Evolutionary conservation across 1,284 basidiomycete genomes (phyloP).

Genomic region (Boletellus dicymbophilus): DNA sequence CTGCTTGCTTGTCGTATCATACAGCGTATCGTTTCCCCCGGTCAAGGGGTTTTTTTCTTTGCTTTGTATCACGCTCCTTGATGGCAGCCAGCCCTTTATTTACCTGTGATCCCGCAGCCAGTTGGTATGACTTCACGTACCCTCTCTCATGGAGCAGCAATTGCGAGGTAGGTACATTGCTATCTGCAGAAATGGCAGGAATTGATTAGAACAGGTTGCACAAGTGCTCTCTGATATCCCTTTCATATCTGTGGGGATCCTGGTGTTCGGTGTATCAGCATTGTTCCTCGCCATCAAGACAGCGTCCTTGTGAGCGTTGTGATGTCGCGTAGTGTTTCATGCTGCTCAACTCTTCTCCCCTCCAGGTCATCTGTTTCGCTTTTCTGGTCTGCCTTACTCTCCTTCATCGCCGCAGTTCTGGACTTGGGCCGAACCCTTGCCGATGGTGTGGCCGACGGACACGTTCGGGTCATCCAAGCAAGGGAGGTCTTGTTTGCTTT

Average conservation of each 20-base stretch:
- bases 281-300: constrained; percentile 63
- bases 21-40: no score
- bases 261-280: constrained; percentile 63
- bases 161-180: constrained; percentile 32
- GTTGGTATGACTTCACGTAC: constrained; percentile 28
- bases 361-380: constrained; percentile 53
- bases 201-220: constrained; percentile 48
- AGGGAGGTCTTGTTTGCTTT: constrained; percentile 63
- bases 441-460: constrained; percentile 35
- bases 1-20: constrained; percentile 1
- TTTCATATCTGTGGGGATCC: constrained; percentile 63
- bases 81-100: constrained; percentile 20
- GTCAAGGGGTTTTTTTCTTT: constrained; percentile 11
- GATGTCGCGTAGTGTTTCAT: background rate
- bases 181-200: background rate
- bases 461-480: constrained; percentile 47
- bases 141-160: constrained; percentile 34
- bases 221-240: constrained; percentile 67
- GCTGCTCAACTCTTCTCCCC: constrained; percentile 4
- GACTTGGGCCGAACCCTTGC: constrained; percentile 62
- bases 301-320: constrained; percentile 51
- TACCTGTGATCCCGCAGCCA: constrained; percentile 15
- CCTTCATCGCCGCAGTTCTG: constrained; percentile 63
- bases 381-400: constrained; percentile 55
- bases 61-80: constrained; percentile 14